A percentile compares a stretch with the other conserved stretches of the same genome.
Conservation (phyloP, 2,329 filamentous ascomycete species). For the Pseudogymnoascus verrucosus region DNA sequence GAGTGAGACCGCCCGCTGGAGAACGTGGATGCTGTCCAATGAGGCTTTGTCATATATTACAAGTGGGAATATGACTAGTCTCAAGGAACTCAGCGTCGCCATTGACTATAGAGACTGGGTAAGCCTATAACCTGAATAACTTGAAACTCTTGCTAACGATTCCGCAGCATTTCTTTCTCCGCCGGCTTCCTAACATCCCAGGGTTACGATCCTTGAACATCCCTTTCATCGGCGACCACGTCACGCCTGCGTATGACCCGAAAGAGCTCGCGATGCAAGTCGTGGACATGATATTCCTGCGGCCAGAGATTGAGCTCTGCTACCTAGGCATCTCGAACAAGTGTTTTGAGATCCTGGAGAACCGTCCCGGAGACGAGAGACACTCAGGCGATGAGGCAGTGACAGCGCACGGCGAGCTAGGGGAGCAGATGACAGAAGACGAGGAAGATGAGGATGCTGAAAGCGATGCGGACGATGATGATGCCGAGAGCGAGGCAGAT, state of each 20-base stretch:
- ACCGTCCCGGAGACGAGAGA: conserved; percentile 38
- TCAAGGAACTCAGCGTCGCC: conserved; percentile 64
- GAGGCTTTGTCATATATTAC: conserved; percentile 67
- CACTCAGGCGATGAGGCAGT: conserved; percentile 22
- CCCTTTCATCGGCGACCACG: conserved; percentile 56
- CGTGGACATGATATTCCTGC: conserved; percentile 67
- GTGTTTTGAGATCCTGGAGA: conserved; percentile 75
- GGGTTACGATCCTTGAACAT: conserved; percentile 66
- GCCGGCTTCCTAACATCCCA: conserved; percentile 61
- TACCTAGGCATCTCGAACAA: conserved; percentile 70
- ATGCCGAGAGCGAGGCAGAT: conserved; percentile 35
- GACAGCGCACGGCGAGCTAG: conserved; percentile 30
- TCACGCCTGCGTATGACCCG: conserved; percentile 47
- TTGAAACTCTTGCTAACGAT: conserved; percentile 17
- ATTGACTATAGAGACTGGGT: conserved; percentile 75
- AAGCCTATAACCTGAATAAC: conserved; percentile 28
- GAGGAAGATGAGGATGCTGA: conserved; percentile 36
- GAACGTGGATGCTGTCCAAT: conserved; percentile 61
- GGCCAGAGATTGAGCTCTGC: conserved; percentile 67
- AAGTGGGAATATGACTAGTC: conserved; percentile 63
- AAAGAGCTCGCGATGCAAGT: conserved; percentile 69
- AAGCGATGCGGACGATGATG: conserved; percentile 41
- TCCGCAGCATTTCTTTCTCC: conserved; percentile 66
- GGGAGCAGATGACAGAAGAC: conserved; percentile 34
- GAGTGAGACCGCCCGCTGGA: conserved; percentile 44